Conservation (phyloP, 1,139 yeast species). For the Chernovozyma sophiae-reginae region DNA sequence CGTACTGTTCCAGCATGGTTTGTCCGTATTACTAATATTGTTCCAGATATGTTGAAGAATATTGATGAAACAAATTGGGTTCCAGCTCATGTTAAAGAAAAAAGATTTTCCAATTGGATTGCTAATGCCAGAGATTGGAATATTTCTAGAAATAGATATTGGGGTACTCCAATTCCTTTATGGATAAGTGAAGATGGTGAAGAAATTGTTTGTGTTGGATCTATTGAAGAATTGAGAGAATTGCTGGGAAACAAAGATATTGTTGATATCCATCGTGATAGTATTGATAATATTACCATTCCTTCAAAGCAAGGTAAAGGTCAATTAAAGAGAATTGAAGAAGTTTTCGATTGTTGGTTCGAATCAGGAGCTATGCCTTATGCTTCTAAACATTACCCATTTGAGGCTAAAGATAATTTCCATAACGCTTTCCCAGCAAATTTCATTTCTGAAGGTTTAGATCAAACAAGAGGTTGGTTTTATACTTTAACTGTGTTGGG, state of each 20-base stretch:
- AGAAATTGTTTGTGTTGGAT: conserved; percentile 91
- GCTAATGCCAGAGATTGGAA: conserved; percentile 99
- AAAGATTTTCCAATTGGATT: conserved; percentile 96
- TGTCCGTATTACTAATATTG: conserved; percentile 78
- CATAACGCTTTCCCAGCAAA: conserved; percentile 89
- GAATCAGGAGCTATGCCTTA: conserved; percentile 99
- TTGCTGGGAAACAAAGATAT: conserved; percentile 78
- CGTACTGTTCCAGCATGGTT: conserved; percentile 99
- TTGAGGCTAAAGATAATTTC: conserved; percentile 70
- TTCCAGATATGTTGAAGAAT: conserved; percentile 85
- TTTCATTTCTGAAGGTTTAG: conserved; percentile 97
- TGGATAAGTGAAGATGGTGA: conserved; percentile 95
- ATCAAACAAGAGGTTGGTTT: conserved; percentile 99
- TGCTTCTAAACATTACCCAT: conserved; percentile 95
- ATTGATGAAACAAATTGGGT: conserved; percentile 93
- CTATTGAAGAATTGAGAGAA: conserved; percentile 78
- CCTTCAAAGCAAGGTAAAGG: conserved; percentile 95
- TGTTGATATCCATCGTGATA: conserved; percentile 91
- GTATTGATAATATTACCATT: conserved; percentile 84
- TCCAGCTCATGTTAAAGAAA: conserved; percentile 83
- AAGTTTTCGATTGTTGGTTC: conserved; percentile 99
- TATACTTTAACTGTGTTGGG: conserved; percentile 95
- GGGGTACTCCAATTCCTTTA: conserved; percentile 99
- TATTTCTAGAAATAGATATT: conserved; percentile 93
- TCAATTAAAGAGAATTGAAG: conserved; percentile 82